Percentiles rank a stretch among this genome's conserved stretches.
Evolutionary conservation across 106 monocot species (phyloP).

Genomic region (Dendrobium nobile): DNA sequence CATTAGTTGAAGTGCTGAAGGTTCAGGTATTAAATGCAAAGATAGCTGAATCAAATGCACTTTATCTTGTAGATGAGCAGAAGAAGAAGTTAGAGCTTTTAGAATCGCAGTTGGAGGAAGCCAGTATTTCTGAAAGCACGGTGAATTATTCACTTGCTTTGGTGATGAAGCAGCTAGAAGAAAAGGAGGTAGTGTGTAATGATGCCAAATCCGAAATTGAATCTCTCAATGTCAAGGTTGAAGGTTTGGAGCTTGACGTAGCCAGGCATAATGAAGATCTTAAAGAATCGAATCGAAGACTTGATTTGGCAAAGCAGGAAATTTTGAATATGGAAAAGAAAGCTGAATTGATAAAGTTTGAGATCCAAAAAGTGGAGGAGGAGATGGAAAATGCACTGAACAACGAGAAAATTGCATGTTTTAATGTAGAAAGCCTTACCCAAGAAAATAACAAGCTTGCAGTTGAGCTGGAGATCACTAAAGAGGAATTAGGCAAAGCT

Average conservation of each 20-base stretch:
- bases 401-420: conserved; percentile 15
- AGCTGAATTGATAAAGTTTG: conserved; percentile 21
- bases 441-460: conserved; percentile 34
- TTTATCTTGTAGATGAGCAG: conserved; percentile 31
- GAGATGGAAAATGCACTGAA: conserved; percentile 1
- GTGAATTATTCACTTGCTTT: conserved; percentile 13
- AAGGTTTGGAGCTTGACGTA: conserved; percentile 40
- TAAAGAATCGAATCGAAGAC: conserved; percentile 20
- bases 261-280: conserved; percentile 22
- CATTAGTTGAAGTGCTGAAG: conserved; percentile 28
- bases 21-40: conserved; percentile 30
- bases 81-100: conserved; percentile 35
- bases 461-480: conserved; percentile 24
- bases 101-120: conserved; percentile 26
- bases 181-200: conserved; percentile 10
- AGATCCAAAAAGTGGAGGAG: conserved; percentile 7
- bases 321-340: conserved; percentile 18
- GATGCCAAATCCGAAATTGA: conserved; percentile 24
- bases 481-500: conserved; percentile 29
- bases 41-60: conserved; percentile 25
- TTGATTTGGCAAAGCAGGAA: conserved; percentile 30
- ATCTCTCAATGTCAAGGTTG: conserved; percentile 29
- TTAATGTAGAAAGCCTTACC: conserved; percentile 16
- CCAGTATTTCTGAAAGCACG: conserved; percentile 23
- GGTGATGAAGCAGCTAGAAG: conserved; percentile 27